These are phyloP conservation scores for Sonneratia alba DNA, from an alignment of 345 rosid species.

Conservation along the genomic window DNA sequence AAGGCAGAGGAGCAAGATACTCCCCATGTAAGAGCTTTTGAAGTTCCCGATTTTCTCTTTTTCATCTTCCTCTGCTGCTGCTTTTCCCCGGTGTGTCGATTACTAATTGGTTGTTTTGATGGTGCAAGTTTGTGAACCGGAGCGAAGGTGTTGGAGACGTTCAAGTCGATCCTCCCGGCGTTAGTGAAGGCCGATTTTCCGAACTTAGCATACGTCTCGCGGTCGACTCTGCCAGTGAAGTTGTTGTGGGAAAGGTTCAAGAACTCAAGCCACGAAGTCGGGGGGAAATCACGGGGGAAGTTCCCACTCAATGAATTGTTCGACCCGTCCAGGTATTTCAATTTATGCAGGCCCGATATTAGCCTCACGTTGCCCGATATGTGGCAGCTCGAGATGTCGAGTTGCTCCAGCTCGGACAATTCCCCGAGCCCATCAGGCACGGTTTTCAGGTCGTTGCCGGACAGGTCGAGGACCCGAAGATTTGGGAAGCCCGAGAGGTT, in stretches of 20 bases:
- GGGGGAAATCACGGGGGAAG: constrained; percentile 78
- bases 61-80: constrained; percentile 4
- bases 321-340: constrained; percentile 62
- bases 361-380: constrained; percentile 40
- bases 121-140: neutral
- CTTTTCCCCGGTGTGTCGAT: constrained; percentile 1
- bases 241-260: constrained; percentile 64
- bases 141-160: constrained; percentile 18
- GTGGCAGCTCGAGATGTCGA: constrained; percentile 60
- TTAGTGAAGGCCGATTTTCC: constrained; percentile 59
- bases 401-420: constrained; percentile 34
- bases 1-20: constrained; percentile 21
- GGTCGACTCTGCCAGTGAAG: constrained; percentile 43
- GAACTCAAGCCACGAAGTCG: constrained; percentile 30
- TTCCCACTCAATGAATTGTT: constrained; percentile 54
- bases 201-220: constrained; percentile 34
- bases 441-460: constrained; percentile 40
- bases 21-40: constrained; percentile 27
- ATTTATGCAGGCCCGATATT: constrained; percentile 38
- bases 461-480: constrained; percentile 48
- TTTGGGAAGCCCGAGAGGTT: constrained; percentile 44
- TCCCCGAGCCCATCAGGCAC: constrained; percentile 46
- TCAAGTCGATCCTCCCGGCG: constrained; percentile 39
- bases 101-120: neutral
- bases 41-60: constrained; percentile 16